Evolutionary conservation across 768 basidiomycete species (phyloP), one percentile per base, ranked within the genome.

Genomic region (Sutorius australiensis): DNA sequence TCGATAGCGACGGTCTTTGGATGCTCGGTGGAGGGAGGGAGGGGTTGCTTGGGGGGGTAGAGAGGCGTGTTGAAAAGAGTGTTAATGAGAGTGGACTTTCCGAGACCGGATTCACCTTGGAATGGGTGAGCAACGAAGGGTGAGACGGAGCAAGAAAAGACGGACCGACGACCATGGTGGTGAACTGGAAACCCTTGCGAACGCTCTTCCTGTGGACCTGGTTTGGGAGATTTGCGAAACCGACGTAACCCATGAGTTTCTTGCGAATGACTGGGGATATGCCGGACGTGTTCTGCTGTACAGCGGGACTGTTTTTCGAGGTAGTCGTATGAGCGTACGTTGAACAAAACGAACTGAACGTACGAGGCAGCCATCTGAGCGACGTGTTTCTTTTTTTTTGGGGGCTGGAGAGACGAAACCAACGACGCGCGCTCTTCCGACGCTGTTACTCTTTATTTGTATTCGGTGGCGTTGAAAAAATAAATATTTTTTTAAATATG

Each of bases 161-260:
- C 93, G 66, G 61, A 95, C 95, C 95, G 68, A 99, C 95, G 58
- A 99, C 95, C 97, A 99, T 98, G 60, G 86, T 80, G 50, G 94
- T 95, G 77, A 99, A 99, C 72, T 98, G 92, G 80, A 98, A 99
- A 41, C 97, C 95, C 75, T 94, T 98, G 77, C 93, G 82, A 44
- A 97, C 89, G 65, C 93, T 95, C 78, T 97, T 92, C 74, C 97
- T 87, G 76, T 99, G 97, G 41, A 98, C 95, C 73, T 99, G 97
- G 81, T 99, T 98, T 46, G 97, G 97, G 46, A 99, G 81, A 73
- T 97, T 98, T 68, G 95, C 92, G 68, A 99, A 95, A 47, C 92
- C 92, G 55, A 95, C 92, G 69, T 92, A 95, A 65, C 92, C 91
- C 83, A 89, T 91, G 64, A 95, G 79, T 76, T 94, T 94, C 84